Percentiles rank a stretch among this genome's conserved stretches.
Evolutionary conservation across 176 grass and related monocot species (phyloP).

Genomic region (Zea luxurians): DNA sequence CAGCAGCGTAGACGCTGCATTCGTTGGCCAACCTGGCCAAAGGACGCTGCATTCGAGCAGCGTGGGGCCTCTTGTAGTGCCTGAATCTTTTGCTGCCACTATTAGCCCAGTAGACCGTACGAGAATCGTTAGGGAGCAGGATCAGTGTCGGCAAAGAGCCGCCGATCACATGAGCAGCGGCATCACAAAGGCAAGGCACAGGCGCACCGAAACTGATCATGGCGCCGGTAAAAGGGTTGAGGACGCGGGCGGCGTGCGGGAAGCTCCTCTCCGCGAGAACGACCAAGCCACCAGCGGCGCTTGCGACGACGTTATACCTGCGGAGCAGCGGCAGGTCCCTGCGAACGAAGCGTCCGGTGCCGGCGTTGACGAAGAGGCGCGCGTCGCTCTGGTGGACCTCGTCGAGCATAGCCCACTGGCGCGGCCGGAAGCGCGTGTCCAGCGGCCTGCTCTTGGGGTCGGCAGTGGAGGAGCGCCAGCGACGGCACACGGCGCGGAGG

Average conservation of each 20-base stretch:
- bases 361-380: too few species aligned
- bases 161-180: neutral
- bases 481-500: constrained; percentile 1
- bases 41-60: too few species aligned
- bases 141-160: neutral
- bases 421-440: too few species aligned
- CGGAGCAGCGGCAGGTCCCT: too few species aligned
- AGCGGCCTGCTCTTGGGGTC: neutral
- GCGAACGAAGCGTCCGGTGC: too few species aligned
- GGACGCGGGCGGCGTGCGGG: neutral
- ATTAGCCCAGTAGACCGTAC: neutral
- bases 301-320: neutral
- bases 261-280: neutral
- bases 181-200: neutral
- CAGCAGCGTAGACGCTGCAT: too few species aligned
- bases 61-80: too few species aligned
- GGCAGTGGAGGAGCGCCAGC: constrained; percentile 2
- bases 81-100: too few species aligned
- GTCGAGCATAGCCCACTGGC: too few species aligned
- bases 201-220: neutral
- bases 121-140: too few species aligned
- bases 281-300: neutral
- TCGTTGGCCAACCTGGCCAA: too few species aligned
- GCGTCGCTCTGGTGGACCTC: too few species aligned
- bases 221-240: constrained; percentile 24